Evolutionary conservation across 305 asterid species (phyloP), one percentile per base, ranked within the genome.

Genomic region (Rubia tinctorum): DNA sequence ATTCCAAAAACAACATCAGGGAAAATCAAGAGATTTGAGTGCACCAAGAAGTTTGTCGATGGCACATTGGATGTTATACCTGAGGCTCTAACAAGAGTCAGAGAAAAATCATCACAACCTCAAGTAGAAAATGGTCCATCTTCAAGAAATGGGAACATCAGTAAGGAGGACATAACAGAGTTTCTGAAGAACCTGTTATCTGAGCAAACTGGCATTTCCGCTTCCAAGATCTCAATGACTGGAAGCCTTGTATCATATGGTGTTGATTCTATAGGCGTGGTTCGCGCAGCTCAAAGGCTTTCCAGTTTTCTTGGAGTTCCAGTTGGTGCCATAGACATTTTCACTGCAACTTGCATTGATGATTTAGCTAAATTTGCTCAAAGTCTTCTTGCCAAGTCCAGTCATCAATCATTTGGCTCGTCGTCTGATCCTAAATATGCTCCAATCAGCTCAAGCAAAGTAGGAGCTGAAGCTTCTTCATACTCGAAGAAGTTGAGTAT

Each of bases 211-310:
- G 89, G 92, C 45, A 77, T 89, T 77, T 80, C 86, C 7, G 45
- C 81, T 58, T 71, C 84, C 80, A 88, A 85, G 75, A 89, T 91
- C 74, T 85, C 94, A 47, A 79, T 88, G 3, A 83, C 86, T 56
- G 92, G 82, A 3, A 89, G 81, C 76, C 84, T 91, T 77, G 76
- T 79, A 25, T 76, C 92, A 66, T 91, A 91, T 76, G 97, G 97
- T 63, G 84, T 91, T 61, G 97, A 91, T 79, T 91, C 97, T 27
- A 91, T 91, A 67, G 97, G 96, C 15, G 97, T 91, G 61, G 97
- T 91, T 56, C 82, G 94, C 81, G 96, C 97, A 63, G 97, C 97
- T 69, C 97, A 91, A 75, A 91, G 85, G 87, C 91, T 91, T 69
- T 91, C 96, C 0, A 91, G 84, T 77, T 91, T 86, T 82, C 92